phyloP scores from a whole-genome alignment of 805 yeast species.

The Nakazawaea sp. region DNA sequence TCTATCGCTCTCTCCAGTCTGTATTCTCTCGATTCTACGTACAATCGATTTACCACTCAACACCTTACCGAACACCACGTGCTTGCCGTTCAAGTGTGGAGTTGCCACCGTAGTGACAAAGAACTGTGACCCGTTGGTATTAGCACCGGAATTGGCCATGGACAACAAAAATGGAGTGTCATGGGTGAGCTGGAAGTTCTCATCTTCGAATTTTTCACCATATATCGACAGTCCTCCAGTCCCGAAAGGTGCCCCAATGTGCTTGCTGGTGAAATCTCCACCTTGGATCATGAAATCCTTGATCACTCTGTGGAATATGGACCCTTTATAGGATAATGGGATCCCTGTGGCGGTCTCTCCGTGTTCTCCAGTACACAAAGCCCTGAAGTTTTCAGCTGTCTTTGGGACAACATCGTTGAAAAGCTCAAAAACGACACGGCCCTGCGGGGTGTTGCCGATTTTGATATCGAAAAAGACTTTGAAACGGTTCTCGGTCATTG shows the following conservation, averaged over 20 bases:
- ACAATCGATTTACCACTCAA: constrained; percentile 76
- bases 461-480: constrained; percentile 76
- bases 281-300: constrained; percentile 90
- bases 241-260: constrained; percentile 38
- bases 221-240: constrained; percentile 81
- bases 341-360: constrained; percentile 57
- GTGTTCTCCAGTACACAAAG: constrained; percentile 84
- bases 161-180: constrained; percentile 82
- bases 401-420: constrained; percentile 72
- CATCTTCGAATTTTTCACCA: constrained; percentile 87
- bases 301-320: constrained; percentile 91
- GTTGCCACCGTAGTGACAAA: constrained; percentile 90
- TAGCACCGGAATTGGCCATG: constrained; percentile 97
- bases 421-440: constrained; percentile 75
- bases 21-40: constrained; percentile 66
- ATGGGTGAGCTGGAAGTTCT: constrained; percentile 70
- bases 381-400: constrained; percentile 86
- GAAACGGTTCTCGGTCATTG: no score
- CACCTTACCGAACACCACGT: constrained; percentile 93
- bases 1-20: constrained; percentile 59
- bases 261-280: constrained; percentile 70
- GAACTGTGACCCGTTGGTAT: constrained; percentile 94
- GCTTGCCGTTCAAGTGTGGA: constrained; percentile 93
- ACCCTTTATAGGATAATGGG: constrained; percentile 70
- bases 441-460: constrained; percentile 61